Evolutionary conservation across 2,329 filamentous ascomycete species (phyloP).

Genomic region (Penicillium freii): DNA sequence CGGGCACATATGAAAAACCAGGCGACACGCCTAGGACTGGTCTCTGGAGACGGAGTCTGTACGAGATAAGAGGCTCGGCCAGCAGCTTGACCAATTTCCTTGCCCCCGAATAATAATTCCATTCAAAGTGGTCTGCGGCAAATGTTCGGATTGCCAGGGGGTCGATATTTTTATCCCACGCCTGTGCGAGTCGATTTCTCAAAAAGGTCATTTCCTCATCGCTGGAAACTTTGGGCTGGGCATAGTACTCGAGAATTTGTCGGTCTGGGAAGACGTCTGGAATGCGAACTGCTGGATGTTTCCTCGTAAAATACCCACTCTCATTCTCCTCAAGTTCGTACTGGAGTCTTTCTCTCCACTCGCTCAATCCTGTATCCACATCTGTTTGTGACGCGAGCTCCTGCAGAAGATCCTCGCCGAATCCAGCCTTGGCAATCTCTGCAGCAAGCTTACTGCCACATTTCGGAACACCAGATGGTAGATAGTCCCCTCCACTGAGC

Average conservation of each 20-base stretch:
- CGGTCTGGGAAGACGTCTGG: constrained; percentile 78
- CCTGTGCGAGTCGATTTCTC: constrained; percentile 47
- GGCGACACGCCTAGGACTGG: constrained; percentile 36
- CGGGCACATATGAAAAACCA: constrained; percentile 37
- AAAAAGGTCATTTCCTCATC: constrained; percentile 57
- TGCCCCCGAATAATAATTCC: constrained; percentile 74
- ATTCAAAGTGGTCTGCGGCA: constrained; percentile 77
- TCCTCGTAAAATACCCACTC: constrained; percentile 72
- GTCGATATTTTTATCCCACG: constrained; percentile 65
- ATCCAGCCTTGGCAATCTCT: constrained; percentile 85
- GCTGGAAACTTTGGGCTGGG: constrained; percentile 76
- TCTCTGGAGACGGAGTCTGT: constrained; percentile 48
- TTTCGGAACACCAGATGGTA: constrained; percentile 80
- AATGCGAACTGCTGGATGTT: constrained; percentile 70
- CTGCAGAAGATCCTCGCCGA: constrained; percentile 67
- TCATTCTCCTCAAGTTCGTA: constrained; percentile 82
- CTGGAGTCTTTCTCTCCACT: constrained; percentile 70
- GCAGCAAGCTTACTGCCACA: constrained; percentile 87
- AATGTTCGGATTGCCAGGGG: constrained; percentile 69
- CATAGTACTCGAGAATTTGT: constrained; percentile 81
- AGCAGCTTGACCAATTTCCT: constrained; percentile 80
- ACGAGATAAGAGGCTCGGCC: constrained; percentile 71
- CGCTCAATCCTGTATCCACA: constrained; percentile 44
- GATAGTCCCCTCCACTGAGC: constrained; percentile 93
- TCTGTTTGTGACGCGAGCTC: constrained; percentile 55